These are phyloP conservation scores for Lentinula novae-zelandiae DNA, from an alignment of 1,284 basidiomycete species.

Conservation along the genomic window DNA sequence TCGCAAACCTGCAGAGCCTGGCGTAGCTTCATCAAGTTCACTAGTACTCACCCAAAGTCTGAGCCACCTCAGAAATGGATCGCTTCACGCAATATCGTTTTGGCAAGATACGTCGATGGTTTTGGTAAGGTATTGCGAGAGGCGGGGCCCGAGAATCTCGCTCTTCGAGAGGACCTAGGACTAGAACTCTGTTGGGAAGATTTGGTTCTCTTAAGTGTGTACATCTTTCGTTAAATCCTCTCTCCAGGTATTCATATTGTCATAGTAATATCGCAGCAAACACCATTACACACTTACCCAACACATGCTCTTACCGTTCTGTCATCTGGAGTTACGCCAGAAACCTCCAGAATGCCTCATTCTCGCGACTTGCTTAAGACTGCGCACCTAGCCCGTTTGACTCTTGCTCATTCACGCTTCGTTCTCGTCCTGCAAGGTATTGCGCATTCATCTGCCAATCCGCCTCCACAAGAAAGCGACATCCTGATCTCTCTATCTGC, in stretches of 20 bases:
- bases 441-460: conserved; percentile 4
- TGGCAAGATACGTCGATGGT: conserved; percentile 6
- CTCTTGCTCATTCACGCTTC: conserved; percentile 10
- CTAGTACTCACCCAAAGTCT: neutral
- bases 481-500: neutral
- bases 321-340: neutral
- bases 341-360: neutral
- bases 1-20: neutral
- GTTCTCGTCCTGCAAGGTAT: conserved; percentile 7
- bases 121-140: neutral
- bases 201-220: conserved; percentile 4
- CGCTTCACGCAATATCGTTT: neutral
- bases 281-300: conserved; percentile 10
- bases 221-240: neutral
- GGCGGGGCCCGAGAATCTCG: neutral
- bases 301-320: conserved; percentile 5
- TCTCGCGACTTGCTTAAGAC: neutral
- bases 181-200: conserved; percentile 1
- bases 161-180: neutral
- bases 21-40: neutral
- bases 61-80: neutral
- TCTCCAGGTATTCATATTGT: neutral
- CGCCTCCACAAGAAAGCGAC: conserved; percentile 1
- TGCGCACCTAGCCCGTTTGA: conserved; percentile 6
- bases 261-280: conserved; percentile 7